These are phyloP conservation scores for Coemansia umbellata DNA, from an alignment of 192 early-diverging fungal species.

Conservation along the genomic window DNA sequence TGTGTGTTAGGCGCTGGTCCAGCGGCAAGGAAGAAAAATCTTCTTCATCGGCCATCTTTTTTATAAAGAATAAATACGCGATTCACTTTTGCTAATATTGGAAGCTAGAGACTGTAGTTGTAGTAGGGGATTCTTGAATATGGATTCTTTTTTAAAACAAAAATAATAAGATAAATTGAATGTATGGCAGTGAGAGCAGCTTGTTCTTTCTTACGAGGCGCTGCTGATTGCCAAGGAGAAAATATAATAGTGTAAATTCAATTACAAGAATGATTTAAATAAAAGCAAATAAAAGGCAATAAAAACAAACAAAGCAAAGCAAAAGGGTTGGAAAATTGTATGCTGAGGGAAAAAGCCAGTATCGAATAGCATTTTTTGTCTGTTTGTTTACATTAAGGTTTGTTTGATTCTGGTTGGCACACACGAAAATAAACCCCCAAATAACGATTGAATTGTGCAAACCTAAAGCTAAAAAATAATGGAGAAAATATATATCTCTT, in stretches of 20 bases:
- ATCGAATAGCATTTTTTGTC: not conserved
- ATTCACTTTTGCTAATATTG: too few species aligned
- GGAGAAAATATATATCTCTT: too few species aligned
- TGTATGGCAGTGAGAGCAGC: too few species aligned
- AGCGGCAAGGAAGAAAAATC: slow-evolving; percentile 76
- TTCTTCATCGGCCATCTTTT: slow-evolving; percentile 58
- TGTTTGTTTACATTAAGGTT: not conserved
- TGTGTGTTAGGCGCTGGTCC: slow-evolving; percentile 75
- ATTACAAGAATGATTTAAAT: not conserved
- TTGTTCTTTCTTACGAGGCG: too few species aligned
- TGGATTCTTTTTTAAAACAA: too few species aligned
- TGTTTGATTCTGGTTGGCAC: too few species aligned
- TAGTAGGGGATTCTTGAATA: too few species aligned
- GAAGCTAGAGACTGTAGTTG: too few species aligned
- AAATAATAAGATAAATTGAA: too few species aligned
- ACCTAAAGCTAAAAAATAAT: too few species aligned
- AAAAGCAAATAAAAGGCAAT: not conserved
- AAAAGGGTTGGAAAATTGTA: not conserved
- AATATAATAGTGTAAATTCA: not conserved
- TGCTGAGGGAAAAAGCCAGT: not conserved
- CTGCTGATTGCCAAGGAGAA: slow-evolving; percentile 2
- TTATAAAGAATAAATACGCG: not conserved
- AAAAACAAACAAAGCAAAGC: not conserved
- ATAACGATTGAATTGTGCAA: too few species aligned
- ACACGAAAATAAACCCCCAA: too few species aligned